Evolutionary conservation across 169 alveolate species (phyloP).

Genomic region (Cyclospora cayetanensis): DNA sequence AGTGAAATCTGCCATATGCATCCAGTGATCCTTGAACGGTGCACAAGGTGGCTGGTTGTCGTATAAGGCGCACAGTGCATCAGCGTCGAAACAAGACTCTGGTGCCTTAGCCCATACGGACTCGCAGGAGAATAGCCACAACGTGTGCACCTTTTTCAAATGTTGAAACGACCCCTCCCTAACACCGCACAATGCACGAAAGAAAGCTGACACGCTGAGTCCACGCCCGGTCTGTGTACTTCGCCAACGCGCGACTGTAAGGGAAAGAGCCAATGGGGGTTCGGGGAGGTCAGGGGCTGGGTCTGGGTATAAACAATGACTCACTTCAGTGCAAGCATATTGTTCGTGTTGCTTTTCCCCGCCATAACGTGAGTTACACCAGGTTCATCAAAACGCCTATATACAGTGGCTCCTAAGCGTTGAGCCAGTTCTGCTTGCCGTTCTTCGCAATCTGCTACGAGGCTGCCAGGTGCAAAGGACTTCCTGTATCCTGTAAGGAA

Average conservation of each 20-base stretch:
- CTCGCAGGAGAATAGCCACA: constrained; percentile 92
- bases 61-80: constrained; percentile 86
- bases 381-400: constrained; percentile 81
- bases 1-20: constrained; percentile 57
- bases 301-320: too few relatives aligned
- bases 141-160: constrained; percentile 84
- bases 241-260: too few relatives aligned
- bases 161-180: constrained; percentile 50
- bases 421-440: constrained; percentile 89
- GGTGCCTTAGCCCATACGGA: constrained; percentile 86
- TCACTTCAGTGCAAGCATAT: constrained; percentile 71
- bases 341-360: constrained; percentile 90
- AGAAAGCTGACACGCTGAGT: background rate
- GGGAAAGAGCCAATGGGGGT: too few relatives aligned
- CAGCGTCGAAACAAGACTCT: constrained; percentile 86
- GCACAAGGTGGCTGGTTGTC: constrained; percentile 88
- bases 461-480: constrained; percentile 82
- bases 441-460: constrained; percentile 90
- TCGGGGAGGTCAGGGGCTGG: too few relatives aligned
- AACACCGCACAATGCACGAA: constrained; percentile 1
- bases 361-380: constrained; percentile 91
- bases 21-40: constrained; percentile 92
- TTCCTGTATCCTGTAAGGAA: constrained; percentile 91
- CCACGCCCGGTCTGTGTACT: too few relatives aligned
- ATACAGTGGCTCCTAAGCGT: constrained; percentile 88